Evolutionary conservation across 306 rosid genomes (phyloP), one percentile per base, ranked within the genome.

Genomic region (Quercus aquifolioides): DNA sequence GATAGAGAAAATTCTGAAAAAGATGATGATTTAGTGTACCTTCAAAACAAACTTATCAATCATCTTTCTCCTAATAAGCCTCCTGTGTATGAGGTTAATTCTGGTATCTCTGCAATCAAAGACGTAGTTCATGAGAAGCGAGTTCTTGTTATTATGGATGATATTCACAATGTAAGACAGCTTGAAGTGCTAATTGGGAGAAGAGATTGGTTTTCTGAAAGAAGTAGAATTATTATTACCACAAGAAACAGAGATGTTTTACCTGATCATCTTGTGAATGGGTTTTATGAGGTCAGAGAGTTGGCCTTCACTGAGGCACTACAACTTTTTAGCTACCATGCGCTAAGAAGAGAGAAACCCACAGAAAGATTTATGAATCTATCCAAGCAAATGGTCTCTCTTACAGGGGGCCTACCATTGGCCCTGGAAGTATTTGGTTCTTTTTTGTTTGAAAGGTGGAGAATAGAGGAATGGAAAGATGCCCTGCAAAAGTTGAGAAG

Each of bases 351-450:
- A 81, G 79, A 79, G n/a, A 56, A 38, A 17, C 91, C 91, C 17
- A 17, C 73, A 12, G 75, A 58, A 0, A 13, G 30, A 10, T 67
- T 85, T 57, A 11, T 21, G 59, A 5, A 74, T 1, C 20, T 87
- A 18, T 88, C 90, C 13, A 1, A 77, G 59, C 10, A 90, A 73
- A 92, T 87, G 5, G 94, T 92, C 76, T 41, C 70, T 54, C 86
- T 87, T 1, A 87, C 97, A 1, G 90, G 94, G 58, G 49, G 76
- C 55, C 43, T 92, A 68, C 97, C 97, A 5, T 77, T 92, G 89
- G 94, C 97, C 41, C 21, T 92, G 35, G 93, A 92, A 87, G 91
- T 92, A 56, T 84, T 87, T 62, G 94, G 94, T 28, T 90, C 90
- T 8, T 69, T 77, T 74, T 73, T 90, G 73, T 88, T 76, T 64